phyloP scores from a whole-genome alignment of 257 asterid species.

The Jacaranda mimosifolia region DNA sequence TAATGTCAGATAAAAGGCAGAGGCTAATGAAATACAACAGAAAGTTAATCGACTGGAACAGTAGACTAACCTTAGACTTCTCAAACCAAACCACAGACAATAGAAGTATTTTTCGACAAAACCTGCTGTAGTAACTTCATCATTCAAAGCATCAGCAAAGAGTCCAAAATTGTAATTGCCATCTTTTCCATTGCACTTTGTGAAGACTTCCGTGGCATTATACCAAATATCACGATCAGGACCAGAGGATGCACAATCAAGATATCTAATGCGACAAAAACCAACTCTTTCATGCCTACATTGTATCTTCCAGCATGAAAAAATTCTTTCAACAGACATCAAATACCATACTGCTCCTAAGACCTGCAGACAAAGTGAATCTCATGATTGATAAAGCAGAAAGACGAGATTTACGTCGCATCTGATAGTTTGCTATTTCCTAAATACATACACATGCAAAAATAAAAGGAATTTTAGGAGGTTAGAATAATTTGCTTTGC shows the following conservation, averaged over 20 bases:
- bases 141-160: conserved; percentile 64
- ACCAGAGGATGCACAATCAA: conserved; percentile 56
- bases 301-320: conserved; percentile 73
- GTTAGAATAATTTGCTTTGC: background rate
- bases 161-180: conserved; percentile 66
- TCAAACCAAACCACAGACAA: conserved; percentile 91
- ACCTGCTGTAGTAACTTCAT: conserved; percentile 61
- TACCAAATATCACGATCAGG: conserved; percentile 51
- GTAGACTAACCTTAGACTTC: conserved; percentile 63
- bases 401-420: background rate
- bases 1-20: background rate
- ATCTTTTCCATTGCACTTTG: conserved; percentile 47
- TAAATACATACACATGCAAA: background rate
- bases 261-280: conserved; percentile 47
- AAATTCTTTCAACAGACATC: conserved; percentile 77
- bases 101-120: conserved; percentile 70
- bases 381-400: background rate
- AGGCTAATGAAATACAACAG: background rate
- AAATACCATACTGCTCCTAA: conserved; percentile 87
- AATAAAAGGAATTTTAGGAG: background rate
- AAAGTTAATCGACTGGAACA: background rate
- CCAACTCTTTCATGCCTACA: conserved; percentile 51
- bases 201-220: conserved; percentile 53
- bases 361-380: conserved; percentile 52
- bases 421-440: background rate